Conservation (phyloP, 139 green algal genomes). For the Chlorella ohadii region DNA sequence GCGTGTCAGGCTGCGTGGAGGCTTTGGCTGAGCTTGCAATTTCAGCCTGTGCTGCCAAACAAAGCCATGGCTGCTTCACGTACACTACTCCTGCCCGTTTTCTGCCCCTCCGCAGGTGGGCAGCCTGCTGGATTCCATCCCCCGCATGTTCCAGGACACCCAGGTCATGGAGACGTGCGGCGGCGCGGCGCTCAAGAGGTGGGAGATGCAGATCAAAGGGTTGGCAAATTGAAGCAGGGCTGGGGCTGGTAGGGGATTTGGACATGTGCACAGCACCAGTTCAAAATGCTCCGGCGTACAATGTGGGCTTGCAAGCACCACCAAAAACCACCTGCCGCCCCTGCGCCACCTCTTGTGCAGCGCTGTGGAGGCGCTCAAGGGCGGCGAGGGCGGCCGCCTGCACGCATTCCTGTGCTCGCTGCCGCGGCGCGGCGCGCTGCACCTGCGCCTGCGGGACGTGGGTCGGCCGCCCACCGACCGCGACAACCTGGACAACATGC, state of each 20-base stretch:
- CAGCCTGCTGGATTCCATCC: constrained; percentile 75
- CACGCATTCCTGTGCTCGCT: constrained; percentile 79
- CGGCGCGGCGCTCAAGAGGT: constrained; percentile 59
- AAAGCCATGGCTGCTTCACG: no score
- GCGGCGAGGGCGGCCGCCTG: constrained; percentile 76
- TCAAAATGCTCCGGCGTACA: no score
- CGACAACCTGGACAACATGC: constrained; percentile 56
- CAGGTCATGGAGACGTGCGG: constrained; percentile 59
- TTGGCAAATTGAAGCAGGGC: no score
- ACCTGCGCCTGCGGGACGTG: constrained; percentile 63
- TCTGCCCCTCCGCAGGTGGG: constrained; percentile 13
- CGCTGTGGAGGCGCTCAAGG: constrained; percentile 74
- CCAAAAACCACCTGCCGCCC: no score
- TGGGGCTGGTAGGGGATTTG: no score
- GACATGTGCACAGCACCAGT: no score
- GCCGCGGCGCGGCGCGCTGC: constrained; percentile 64
- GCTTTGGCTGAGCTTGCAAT: no score
- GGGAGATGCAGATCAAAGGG: no score
- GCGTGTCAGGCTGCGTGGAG: no score
- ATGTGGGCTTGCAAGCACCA: no score
- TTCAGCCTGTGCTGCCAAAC: no score
- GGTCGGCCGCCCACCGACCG: constrained; percentile 38
- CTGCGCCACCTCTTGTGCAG: constrained; percentile 35
- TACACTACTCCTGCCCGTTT: no score
- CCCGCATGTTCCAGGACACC: constrained; percentile 64